Conservation (phyloP, 176 grass and related monocot species). For the Themeda triandra region DNA sequence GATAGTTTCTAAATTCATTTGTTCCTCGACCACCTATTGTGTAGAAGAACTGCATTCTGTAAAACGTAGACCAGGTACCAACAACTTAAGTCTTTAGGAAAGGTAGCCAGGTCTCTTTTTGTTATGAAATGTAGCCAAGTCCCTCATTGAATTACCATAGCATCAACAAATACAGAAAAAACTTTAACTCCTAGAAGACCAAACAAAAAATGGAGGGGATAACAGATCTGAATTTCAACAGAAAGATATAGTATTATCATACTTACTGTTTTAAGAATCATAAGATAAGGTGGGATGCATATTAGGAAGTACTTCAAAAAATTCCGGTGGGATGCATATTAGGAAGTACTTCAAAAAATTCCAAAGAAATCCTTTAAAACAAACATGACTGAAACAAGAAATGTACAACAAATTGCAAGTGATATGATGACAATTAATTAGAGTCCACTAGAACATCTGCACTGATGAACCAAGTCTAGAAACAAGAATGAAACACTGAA, state of each 20-base stretch:
- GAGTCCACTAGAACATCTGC: background rate
- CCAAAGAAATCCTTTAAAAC: slow-evolving; percentile 31
- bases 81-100: background rate
- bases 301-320: slow-evolving; percentile 15
- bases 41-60: background rate
- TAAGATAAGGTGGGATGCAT: slow-evolving; percentile 11
- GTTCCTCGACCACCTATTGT: background rate
- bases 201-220: background rate
- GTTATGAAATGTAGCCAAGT: background rate
- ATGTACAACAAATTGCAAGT: background rate
- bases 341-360: slow-evolving; percentile 16
- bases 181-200: background rate
- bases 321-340: background rate
- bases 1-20: background rate
- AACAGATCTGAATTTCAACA: slow-evolving; percentile 19
- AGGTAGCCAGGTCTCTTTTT: background rate
- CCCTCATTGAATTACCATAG: background rate
- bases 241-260: background rate
- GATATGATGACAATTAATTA: background rate
- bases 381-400: slow-evolving; percentile 5
- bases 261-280: background rate
- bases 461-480: slow-evolving; percentile 21
- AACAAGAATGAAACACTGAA: slow-evolving; percentile 18
- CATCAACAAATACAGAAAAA: background rate
- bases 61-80: background rate